phyloP scores from a whole-genome alignment of 192 early-diverging fungal genomes.

The Coemansia sp. region DNA sequence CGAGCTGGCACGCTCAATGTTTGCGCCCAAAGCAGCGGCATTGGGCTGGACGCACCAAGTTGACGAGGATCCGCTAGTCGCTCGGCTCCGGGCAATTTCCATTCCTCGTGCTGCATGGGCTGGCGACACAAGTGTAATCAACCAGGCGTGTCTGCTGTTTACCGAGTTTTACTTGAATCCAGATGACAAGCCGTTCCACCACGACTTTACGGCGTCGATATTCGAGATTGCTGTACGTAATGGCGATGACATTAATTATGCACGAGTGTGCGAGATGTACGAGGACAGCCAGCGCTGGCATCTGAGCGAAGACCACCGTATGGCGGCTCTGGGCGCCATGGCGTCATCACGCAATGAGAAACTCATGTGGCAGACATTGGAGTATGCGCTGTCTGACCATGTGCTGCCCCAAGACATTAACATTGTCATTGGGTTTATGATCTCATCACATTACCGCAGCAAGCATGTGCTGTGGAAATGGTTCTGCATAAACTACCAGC shows the following conservation, averaged over 20 bases:
- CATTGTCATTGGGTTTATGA: constrained; percentile 60
- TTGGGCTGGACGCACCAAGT: constrained; percentile 63
- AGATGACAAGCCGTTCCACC: constrained; percentile 57
- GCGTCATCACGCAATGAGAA: constrained; percentile 52
- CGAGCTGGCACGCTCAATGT: constrained; percentile 55
- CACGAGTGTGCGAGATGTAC: constrained; percentile 48
- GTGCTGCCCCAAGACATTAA: constrained; percentile 53
- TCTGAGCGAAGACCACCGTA: constrained; percentile 58
- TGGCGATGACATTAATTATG: constrained; percentile 45
- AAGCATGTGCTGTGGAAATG: constrained; percentile 60
- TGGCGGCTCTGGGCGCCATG: constrained; percentile 60
- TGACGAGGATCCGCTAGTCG: constrained; percentile 59
- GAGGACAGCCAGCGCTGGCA: constrained; percentile 46
- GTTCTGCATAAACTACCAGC: constrained; percentile 60
- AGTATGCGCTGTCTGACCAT: constrained; percentile 34
- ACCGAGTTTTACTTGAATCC: constrained; percentile 58
- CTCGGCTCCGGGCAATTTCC: constrained; percentile 63
- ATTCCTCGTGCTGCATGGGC: constrained; percentile 62
- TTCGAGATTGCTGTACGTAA: constrained; percentile 62
- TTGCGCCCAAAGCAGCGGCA: constrained; percentile 59
- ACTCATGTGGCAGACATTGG: constrained; percentile 37
- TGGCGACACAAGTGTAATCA: constrained; percentile 57
- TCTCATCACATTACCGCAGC: constrained; percentile 57
- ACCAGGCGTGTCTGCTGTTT: constrained; percentile 60
- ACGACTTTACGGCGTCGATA: constrained; percentile 56